Percentiles rank a stretch among this genome's conserved stretches.
Evolutionary conservation across 371 early-diverging fungal genomes (phyloP).

Genomic region (Saksenaea oblongispora): DNA sequence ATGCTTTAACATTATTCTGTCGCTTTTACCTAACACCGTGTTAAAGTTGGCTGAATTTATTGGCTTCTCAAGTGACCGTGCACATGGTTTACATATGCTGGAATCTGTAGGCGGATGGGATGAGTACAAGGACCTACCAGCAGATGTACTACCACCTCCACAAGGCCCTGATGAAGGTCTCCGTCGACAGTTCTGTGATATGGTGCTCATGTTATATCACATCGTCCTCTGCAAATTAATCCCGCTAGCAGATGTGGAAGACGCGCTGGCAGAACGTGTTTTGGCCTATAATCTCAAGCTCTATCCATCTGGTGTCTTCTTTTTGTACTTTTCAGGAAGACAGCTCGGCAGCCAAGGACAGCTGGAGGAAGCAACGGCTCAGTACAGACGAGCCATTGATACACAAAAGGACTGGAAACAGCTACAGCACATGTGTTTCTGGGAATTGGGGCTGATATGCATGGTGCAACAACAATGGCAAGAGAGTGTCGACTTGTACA

Average conservation of each 20-base stretch:
- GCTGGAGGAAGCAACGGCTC: slow-evolving; percentile 48
- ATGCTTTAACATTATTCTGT: slow-evolving; percentile 65
- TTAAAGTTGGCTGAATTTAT: slow-evolving; percentile 68
- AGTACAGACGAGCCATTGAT: slow-evolving; percentile 40
- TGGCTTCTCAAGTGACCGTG: slow-evolving; percentile 68
- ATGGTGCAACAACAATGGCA: slow-evolving; percentile 49
- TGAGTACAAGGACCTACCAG: slow-evolving; percentile 52
- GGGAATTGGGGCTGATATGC: slow-evolving; percentile 61
- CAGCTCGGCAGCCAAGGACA: slow-evolving; percentile 43
- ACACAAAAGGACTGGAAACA: slow-evolving; percentile 64
- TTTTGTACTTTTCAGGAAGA: slow-evolving; percentile 59
- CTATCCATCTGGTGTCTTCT: slow-evolving; percentile 61
- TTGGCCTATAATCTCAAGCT: slow-evolving; percentile 33
- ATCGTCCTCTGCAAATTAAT: slow-evolving; percentile 59
- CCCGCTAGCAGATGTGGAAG: slow-evolving; percentile 47
- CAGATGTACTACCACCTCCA: slow-evolving; percentile 23
- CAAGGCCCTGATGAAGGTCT: slow-evolving; percentile 44
- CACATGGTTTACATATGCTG: slow-evolving; percentile 57
- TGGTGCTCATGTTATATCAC: slow-evolving; percentile 63
- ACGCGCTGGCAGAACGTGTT: slow-evolving; percentile 35
- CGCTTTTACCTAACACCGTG: slow-evolving; percentile 62
- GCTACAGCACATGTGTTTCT: slow-evolving; percentile 68
- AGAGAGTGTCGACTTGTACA: slow-evolving; percentile 51
- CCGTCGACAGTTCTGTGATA: slow-evolving; percentile 55
- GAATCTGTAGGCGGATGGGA: slow-evolving; percentile 57